Evolutionary conservation across 768 basidiomycete species (phyloP).

Genomic region (Rossbeevera mucosa): DNA sequence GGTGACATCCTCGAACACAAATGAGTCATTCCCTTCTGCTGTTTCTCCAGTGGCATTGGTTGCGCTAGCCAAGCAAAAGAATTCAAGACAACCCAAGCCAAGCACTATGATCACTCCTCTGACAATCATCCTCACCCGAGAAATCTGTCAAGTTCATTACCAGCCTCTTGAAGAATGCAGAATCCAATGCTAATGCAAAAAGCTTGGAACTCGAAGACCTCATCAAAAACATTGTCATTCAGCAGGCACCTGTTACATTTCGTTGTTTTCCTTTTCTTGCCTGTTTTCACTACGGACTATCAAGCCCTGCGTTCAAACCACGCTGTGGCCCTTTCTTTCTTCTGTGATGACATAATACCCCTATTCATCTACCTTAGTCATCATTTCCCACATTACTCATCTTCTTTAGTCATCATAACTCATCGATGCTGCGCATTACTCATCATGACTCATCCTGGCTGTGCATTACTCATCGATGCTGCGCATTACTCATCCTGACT

Average conservation of each 20-base stretch:
- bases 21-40: conserved; percentile 92
- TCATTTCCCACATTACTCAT: no score
- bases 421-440: no score
- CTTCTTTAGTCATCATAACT: no score
- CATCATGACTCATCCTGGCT: no score
- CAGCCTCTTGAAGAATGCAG: conserved; percentile 95
- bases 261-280: no score
- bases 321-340: no score
- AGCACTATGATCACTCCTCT: conserved; percentile 26
- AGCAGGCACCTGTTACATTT: conserved; percentile 99
- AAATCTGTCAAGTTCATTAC: conserved; percentile 96
- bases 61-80: conserved; percentile 93
- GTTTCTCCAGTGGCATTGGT: conserved; percentile 93
- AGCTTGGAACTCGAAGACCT: conserved; percentile 87
- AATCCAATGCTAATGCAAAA: conserved; percentile 98
- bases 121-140: conserved; percentile 51
- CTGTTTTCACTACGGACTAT: no score
- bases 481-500: no score
- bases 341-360: no score
- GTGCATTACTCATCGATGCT: no score
- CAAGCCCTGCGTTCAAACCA: no score
- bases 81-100: conserved; percentile 95
- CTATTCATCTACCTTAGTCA: no score
- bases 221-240: conserved; percentile 96
- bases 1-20: conserved; percentile 94